Evolutionary conservation across 768 basidiomycete genomes (phyloP).

Genomic region (Mycena sanguinolenta): DNA sequence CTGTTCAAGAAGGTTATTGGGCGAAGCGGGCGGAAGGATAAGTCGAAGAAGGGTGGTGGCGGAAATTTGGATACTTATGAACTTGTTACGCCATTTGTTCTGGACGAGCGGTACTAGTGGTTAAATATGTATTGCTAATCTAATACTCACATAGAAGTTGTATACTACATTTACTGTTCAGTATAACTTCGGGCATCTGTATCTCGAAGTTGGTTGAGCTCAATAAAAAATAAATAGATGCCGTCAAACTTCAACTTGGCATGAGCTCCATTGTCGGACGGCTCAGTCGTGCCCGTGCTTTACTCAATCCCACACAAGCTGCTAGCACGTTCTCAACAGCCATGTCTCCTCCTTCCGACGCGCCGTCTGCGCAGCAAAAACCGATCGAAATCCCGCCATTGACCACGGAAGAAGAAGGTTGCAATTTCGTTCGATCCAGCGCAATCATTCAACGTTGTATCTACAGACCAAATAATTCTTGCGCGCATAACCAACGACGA

Average conservation of each 20-base stretch:
- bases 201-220: background rate
- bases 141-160: background rate
- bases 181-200: too few species aligned
- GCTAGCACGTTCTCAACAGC: background rate
- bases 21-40: constrained; percentile 57
- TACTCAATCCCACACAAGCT: constrained; percentile 3
- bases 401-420: constrained; percentile 75
- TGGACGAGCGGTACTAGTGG: constrained; percentile 74
- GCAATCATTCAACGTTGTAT: background rate
- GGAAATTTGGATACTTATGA: constrained; percentile 86
- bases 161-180: too few species aligned
- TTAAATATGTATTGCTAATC: background rate
- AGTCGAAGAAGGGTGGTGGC: constrained; percentile 53
- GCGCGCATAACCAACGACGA: constrained; percentile 88
- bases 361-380: constrained; percentile 32
- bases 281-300: background rate
- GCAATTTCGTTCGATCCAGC: constrained; percentile 19
- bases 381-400: constrained; percentile 58
- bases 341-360: constrained; percentile 26
- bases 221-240: background rate
- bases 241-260: background rate
- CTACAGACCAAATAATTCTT: constrained; percentile 81
- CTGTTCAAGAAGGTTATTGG: constrained; percentile 75
- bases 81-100: constrained; percentile 85
- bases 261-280: constrained; percentile 24